A percentile compares a stretch with the other conserved stretches of the same genome.
phyloP scores from a whole-genome alignment of 257 asterid genomes.

The Euphrasia confusa region DNA sequence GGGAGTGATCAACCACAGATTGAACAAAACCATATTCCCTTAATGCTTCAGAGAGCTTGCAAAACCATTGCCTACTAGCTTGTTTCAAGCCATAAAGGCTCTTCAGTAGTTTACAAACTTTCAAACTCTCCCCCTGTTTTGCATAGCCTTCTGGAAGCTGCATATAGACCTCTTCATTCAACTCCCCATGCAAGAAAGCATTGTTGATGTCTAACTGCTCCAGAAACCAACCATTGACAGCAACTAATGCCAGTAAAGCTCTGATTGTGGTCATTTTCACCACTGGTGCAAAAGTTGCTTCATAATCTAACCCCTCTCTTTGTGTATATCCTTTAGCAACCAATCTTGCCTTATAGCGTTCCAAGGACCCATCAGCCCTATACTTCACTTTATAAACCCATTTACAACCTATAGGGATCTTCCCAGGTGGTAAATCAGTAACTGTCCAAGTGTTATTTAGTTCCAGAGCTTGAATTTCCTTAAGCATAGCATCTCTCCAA shows the following conservation, averaged over 20 bases:
- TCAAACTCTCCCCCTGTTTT: too few species aligned
- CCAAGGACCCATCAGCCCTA: too few species aligned
- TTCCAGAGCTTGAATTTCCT: not conserved
- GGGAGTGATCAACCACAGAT: too few species aligned
- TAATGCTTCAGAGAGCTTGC: too few species aligned
- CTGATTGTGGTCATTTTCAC: not conserved
- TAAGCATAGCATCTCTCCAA: not conserved
- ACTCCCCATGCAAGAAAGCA: not conserved
- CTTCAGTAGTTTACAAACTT: not conserved
- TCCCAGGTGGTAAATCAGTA: not conserved
- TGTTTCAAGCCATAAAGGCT: not conserved
- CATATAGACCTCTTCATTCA: not conserved
- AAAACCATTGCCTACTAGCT: not conserved
- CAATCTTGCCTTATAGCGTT: too few species aligned
- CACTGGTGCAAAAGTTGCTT: not conserved
- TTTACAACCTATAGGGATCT: not conserved
- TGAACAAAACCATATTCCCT: too few species aligned
- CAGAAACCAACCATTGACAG: not conserved
- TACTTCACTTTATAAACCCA: not conserved
- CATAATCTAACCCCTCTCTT: not conserved
- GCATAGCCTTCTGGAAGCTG: not conserved
- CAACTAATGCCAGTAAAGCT: not conserved
- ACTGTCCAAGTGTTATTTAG: not conserved
- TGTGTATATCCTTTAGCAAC: not conserved
- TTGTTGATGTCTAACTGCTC: not conserved